These are phyloP conservation scores for Hymenoscyphus repandus DNA, from an alignment of 2,329 filamentous ascomycete genomes.

Conservation along the genomic window DNA sequence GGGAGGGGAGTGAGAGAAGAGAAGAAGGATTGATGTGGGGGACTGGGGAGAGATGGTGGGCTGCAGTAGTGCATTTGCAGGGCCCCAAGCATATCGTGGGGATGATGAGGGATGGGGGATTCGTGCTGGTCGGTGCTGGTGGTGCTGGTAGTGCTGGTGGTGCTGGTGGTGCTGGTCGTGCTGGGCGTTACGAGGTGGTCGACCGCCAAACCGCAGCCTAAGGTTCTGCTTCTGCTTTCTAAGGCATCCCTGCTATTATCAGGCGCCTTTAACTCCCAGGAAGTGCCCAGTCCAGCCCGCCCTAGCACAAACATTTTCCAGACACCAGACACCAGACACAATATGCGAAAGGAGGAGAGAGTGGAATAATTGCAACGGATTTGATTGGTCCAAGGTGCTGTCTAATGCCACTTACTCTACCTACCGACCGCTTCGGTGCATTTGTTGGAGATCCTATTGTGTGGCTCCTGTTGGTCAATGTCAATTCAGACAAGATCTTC, in stretches of 20 bases:
- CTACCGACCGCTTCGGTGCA: no score
- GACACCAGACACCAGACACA: no score
- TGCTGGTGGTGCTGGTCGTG: no score
- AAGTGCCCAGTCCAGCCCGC: not conserved
- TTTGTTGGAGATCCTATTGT: no score
- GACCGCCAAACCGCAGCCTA: no score
- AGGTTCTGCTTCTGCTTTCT: not conserved
- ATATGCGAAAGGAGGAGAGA: no score
- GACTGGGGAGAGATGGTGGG: not conserved
- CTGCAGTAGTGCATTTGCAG: not conserved
- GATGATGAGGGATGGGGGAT: not conserved
- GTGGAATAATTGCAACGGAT: no score
- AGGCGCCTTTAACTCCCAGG: not conserved
- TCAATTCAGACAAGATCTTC: not conserved
- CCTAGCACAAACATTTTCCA: no score
- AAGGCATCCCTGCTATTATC: not conserved
- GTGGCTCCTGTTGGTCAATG: not conserved
- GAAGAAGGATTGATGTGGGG: not conserved
- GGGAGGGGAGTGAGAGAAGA: not conserved
- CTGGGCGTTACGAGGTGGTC: no score
- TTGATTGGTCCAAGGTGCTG: no score
- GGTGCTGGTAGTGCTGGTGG: no score
- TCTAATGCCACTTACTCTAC: no score
- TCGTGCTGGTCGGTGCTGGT: not conserved
- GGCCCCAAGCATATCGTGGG: constrained; percentile 1